Evolutionary conservation across 352 stramenopile genomes (phyloP).

Genomic region (Blastocystis sp.): DNA sequence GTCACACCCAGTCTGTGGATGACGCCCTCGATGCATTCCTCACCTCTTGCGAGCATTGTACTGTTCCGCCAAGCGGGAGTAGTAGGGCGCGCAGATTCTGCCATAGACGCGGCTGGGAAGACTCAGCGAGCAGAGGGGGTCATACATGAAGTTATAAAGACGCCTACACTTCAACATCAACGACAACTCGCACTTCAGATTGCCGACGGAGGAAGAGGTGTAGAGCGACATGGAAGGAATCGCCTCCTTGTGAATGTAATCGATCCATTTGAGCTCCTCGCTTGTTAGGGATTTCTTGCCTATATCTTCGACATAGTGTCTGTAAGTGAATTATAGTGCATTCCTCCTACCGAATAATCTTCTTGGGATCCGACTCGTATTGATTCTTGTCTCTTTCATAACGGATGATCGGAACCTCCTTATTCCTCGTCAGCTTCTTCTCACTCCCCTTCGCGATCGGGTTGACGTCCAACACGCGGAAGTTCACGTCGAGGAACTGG

Average conservation of each 20-base stretch:
- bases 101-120: conserved; percentile 24
- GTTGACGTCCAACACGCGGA: conserved; percentile 54
- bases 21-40: background rate
- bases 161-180: conserved; percentile 7
- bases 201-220: conserved; percentile 40
- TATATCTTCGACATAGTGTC: conserved; percentile 59
- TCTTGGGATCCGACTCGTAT: conserved; percentile 63
- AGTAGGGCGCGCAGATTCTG: conserved; percentile 26
- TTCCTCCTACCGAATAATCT: conserved; percentile 43
- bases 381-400: conserved; percentile 54
- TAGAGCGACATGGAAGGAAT: conserved; percentile 42
- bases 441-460: conserved; percentile 41
- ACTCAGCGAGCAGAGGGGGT: conserved; percentile 50
- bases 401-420: conserved; percentile 58
- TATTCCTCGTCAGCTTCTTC: conserved; percentile 49
- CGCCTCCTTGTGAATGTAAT: conserved; percentile 65
- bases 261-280: conserved; percentile 64
- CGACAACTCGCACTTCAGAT: conserved; percentile 9
- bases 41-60: conserved; percentile 51
- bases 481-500: conserved; percentile 59
- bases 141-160: conserved; percentile 62
- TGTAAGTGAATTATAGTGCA: background rate
- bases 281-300: conserved; percentile 36
- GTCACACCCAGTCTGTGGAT: conserved; percentile 42
- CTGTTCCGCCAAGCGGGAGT: conserved; percentile 40